Percentiles rank a stretch among this genome's conserved stretches.
Conservation (phyloP, 768 basidiomycete species). For the Heimioporus sp. region DNA sequence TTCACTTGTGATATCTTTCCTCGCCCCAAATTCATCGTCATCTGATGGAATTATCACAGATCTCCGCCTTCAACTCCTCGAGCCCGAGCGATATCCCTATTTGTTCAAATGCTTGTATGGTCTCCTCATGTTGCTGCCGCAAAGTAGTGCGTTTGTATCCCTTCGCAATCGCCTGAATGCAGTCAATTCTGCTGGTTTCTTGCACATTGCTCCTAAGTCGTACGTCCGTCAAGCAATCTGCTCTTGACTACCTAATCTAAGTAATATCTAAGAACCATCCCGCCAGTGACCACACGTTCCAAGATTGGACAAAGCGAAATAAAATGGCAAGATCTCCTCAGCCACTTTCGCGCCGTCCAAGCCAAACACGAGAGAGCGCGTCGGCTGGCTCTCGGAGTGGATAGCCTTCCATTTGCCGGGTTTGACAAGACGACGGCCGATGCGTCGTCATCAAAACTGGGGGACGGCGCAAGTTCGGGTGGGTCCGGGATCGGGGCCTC, state of each 20-base stretch:
- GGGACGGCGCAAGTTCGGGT: not conserved
- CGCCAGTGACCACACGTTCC: slow-evolving; percentile 55
- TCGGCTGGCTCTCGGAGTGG: slow-evolving; percentile 69
- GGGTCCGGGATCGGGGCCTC: slow-evolving; percentile 37
- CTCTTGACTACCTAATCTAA: not conserved
- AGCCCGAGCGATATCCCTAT: slow-evolving; percentile 95
- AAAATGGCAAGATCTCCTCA: slow-evolving; percentile 93
- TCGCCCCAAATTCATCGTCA: not conserved
- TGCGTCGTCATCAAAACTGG: slow-evolving; percentile 9
- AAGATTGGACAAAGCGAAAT: slow-evolving; percentile 86
- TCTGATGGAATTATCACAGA: slow-evolving; percentile 39
- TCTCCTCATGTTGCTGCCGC: slow-evolving; percentile 93
- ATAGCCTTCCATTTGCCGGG: slow-evolving; percentile 48
- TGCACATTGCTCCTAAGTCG: slow-evolving; percentile 88
- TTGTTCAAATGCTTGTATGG: slow-evolving; percentile 98
- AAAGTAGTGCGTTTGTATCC: slow-evolving; percentile 94
- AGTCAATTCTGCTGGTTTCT: slow-evolving; percentile 91
- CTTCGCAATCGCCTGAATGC: slow-evolving; percentile 92
- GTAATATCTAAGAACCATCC: slow-evolving; percentile 28
- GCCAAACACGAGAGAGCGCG: slow-evolving; percentile 89
- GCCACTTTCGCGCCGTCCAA: slow-evolving; percentile 90
- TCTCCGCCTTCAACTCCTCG: slow-evolving; percentile 88
- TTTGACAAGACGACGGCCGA: slow-evolving; percentile 37
- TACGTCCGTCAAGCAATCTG: slow-evolving; percentile 35
- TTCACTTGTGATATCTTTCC: slow-evolving; percentile 76